Evolutionary conservation across 1,284 basidiomycete species (phyloP), one percentile per base, ranked within the genome.

Genomic region (Ganoderma meredithae): DNA sequence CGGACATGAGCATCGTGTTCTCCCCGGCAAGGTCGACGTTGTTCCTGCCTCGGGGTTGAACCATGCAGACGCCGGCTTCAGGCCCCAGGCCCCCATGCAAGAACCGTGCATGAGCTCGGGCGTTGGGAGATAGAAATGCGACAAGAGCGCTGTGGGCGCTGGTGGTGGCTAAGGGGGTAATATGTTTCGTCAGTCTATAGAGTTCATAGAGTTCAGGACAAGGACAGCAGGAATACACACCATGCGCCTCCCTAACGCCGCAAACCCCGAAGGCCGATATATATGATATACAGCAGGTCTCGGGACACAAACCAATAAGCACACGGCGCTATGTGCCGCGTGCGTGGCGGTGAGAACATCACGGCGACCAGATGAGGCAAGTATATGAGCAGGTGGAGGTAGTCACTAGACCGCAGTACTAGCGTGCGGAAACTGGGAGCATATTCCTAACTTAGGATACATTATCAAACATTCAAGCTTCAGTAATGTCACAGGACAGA

Each of bases 251-350:
- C 8, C 15, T 55, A 31, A 31, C 31, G 52, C 55, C 55, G 55
- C 55, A 58, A 58, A 12, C 55, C 55, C 55, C 55, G 55, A 39
- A 56, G 6, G 27, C 31, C 15, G 55, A 36, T 58, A 58, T 31
- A 39, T 58, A 9, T n/a, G 12, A 39, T 12, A 31, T 31, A 19
- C 36, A 31, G 10, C 10, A 39, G 6, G 55, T 17, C n/a, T n/a
- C 55, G 19, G 31, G 33, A 39, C 15, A 8, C 55, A 39, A n/a
- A 15, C 27, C 55, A 55, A 55, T 17, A 17, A 15, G 27, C 31
- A 13, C 27, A 33, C 15, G 19, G 52, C 13, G 27, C 10, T 19
- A 55, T 6, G 15, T 27, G 15, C 15, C 13, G 27, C 52, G 7
- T 55, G 25, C 15, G 15, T 19, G 52, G 31, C 25, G 52, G 31